Conservation (phyloP, 345 rosid genomes). For the Lumnitzera littorea region DNA sequence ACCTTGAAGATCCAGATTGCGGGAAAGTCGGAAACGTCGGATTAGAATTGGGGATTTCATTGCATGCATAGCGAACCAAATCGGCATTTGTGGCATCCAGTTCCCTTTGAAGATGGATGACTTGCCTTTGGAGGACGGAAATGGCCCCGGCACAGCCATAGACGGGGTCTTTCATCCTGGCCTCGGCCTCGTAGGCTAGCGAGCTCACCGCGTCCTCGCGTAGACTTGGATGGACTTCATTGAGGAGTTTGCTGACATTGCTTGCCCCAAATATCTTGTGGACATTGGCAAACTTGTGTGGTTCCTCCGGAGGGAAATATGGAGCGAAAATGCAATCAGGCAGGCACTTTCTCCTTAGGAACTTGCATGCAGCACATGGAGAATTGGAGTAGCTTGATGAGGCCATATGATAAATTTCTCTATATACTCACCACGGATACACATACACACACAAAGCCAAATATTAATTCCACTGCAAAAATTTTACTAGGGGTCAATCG, state of each 20-base stretch:
- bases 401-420: conserved; percentile 20
- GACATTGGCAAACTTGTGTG: conserved; percentile 47
- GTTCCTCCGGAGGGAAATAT: conserved; percentile 52
- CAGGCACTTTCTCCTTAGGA: conserved; percentile 44
- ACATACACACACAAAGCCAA: no score
- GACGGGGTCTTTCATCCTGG: conserved; percentile 47
- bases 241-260: conserved; percentile 44
- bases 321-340: conserved; percentile 48
- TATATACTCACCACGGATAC: no score
- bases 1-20: background rate
- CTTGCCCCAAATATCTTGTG: conserved; percentile 59
- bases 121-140: conserved; percentile 46
- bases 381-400: conserved; percentile 47
- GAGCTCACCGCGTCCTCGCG: conserved; percentile 54
- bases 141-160: conserved; percentile 53
- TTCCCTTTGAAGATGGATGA: conserved; percentile 40
- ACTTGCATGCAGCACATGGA: conserved; percentile 63
- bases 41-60: conserved; percentile 9
- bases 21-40: no score
- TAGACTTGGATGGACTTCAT: conserved; percentile 41
- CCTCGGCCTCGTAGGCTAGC: conserved; percentile 56
- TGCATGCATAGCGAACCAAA: conserved; percentile 27
- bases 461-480: no score
- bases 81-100: conserved; percentile 42
- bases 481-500: no score